Evolutionary conservation across 495 filamentous ascomycete genomes (phyloP).

Genomic region (Penicillium pancosmium): DNA sequence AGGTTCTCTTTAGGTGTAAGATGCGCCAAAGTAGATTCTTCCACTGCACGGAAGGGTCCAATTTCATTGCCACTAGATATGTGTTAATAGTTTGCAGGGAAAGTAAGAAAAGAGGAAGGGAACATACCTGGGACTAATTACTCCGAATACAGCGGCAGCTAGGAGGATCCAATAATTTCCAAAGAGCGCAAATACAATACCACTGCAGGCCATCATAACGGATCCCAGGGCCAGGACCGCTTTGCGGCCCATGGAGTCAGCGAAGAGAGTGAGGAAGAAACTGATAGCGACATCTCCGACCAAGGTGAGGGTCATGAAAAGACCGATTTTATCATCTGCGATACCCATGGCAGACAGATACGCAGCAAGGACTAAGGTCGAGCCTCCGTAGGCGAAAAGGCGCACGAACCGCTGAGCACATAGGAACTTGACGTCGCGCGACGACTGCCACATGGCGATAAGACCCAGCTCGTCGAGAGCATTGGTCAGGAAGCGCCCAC

Average conservation of each 20-base stretch:
- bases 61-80: conserved; percentile 71
- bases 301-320: conserved; percentile 87
- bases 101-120: conserved; percentile 9
- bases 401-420: conserved; percentile 75
- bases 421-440: conserved; percentile 71
- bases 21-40: conserved; percentile 79
- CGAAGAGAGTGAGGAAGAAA: conserved; percentile 72
- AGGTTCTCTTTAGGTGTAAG: conserved; percentile 62
- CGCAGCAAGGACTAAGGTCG: conserved; percentile 72
- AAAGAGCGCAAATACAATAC: conserved; percentile 66
- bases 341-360: conserved; percentile 68
- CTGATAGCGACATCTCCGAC: conserved; percentile 80
- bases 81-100: conserved; percentile 2
- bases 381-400: conserved; percentile 77
- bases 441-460: conserved; percentile 41
- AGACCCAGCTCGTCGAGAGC: conserved; percentile 43
- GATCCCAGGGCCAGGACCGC: conserved; percentile 71
- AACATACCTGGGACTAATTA: conserved; percentile 72
- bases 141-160: conserved; percentile 73
- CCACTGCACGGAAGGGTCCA: conserved; percentile 81
- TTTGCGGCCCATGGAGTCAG: conserved; percentile 72
- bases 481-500: conserved; percentile 13
- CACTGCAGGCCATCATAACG: conserved; percentile 66
- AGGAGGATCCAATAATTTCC: conserved; percentile 77
- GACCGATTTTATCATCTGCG: conserved; percentile 72